These are phyloP conservation scores for Tetrastigma voinierianum DNA, from an alignment of 164 flowering plant genomes.

Conservation along the genomic window DNA sequence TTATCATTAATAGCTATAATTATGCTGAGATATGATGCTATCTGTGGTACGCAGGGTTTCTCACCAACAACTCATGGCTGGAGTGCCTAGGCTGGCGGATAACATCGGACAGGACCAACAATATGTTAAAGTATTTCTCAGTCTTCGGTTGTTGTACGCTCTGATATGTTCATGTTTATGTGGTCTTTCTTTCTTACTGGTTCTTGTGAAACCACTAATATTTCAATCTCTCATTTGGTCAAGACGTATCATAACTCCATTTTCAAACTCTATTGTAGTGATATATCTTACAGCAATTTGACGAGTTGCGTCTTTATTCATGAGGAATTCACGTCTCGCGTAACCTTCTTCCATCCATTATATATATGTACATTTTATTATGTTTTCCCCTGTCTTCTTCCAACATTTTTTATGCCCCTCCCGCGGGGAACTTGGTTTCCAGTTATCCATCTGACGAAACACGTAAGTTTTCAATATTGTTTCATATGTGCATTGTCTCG, in stretches of 20 bases:
- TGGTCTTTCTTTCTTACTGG: background rate
- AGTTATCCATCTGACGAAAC: conserved; percentile 34
- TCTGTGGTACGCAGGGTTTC: conserved; percentile 36
- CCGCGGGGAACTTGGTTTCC: conserved; percentile 63
- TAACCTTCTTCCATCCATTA: conserved; percentile 17
- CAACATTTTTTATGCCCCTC: background rate
- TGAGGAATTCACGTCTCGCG: conserved; percentile 30
- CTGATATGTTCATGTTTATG: too few species aligned
- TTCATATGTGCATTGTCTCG: too few species aligned
- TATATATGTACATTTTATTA: too few species aligned
- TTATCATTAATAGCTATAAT: background rate
- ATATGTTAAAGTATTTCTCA: conserved; percentile 45
- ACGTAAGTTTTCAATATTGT: conserved; percentile 57
- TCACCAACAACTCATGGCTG: conserved; percentile 59
- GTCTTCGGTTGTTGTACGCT: background rate
- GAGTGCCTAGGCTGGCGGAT: conserved; percentile 48
- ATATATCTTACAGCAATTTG: conserved; percentile 77
- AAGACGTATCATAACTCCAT: background rate
- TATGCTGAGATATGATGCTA: background rate
- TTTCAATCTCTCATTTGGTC: background rate
- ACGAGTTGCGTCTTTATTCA: conserved; percentile 20
- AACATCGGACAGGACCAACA: conserved; percentile 19
- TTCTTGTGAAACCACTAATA: too few species aligned
- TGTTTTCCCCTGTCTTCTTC: background rate
- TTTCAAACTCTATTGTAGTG: conserved; percentile 47